Percentiles rank a stretch among this genome's conserved stretches.
Conservation (phyloP, 2,329 filamentous ascomycete genomes). For the Scedosporium boydii region DNA sequence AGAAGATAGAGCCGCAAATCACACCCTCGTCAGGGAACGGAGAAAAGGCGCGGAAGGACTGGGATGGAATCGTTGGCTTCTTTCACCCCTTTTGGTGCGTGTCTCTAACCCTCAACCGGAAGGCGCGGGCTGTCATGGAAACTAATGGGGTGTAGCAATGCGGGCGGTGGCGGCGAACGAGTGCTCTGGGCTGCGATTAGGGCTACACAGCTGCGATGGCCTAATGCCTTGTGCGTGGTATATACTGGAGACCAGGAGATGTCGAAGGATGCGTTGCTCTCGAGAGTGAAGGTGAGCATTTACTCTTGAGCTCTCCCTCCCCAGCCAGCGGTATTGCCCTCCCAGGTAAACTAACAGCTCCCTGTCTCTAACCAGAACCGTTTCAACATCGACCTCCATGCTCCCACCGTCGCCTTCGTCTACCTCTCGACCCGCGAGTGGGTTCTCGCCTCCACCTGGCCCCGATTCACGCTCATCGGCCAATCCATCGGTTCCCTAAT, state of each 20-base stretch:
- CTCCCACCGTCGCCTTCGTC: constrained; percentile 75
- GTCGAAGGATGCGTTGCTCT: constrained; percentile 68
- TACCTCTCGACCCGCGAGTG: constrained; percentile 83
- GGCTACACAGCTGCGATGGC: constrained; percentile 82
- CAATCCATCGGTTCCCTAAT: constrained; percentile 84
- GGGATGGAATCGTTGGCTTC: constrained; percentile 84
- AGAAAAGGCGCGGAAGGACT: constrained; percentile 39
- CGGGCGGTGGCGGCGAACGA: constrained; percentile 88
- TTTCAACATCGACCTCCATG: constrained; percentile 86
- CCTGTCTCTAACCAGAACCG: constrained; percentile 45
- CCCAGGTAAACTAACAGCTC: not conserved
- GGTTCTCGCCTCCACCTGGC: constrained; percentile 81
- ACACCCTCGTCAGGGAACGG: constrained; percentile 29
- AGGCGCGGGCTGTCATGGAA: not conserved
- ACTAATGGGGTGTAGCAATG: constrained; percentile 53
- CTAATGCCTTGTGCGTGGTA: constrained; percentile 78
- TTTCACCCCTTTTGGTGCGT: constrained; percentile 93
- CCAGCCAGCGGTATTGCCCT: not conserved
- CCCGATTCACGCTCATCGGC: constrained; percentile 85
- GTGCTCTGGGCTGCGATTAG: constrained; percentile 94
- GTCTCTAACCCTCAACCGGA: too few relatives aligned
- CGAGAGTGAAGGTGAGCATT: constrained; percentile 56
- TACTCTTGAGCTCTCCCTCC: constrained; percentile 2
- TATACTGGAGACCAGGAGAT: constrained; percentile 94
- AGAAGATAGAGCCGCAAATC: constrained; percentile 44